Percentiles rank a stretch among this genome's conserved stretches.
Conservation (phyloP, 306 rosid species). For the Myrica gale region DNA sequence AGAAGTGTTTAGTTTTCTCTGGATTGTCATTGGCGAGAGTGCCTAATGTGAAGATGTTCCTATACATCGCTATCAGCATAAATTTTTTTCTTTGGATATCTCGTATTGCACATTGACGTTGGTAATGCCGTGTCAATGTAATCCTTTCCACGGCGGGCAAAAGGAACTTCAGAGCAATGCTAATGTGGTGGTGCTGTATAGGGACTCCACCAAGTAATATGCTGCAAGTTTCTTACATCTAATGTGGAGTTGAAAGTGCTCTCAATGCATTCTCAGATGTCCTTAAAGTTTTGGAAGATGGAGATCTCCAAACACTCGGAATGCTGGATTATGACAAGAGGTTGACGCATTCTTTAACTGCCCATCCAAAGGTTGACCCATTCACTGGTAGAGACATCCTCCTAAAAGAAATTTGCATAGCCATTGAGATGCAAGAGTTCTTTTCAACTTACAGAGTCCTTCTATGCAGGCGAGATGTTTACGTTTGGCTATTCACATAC, state of each 20-base stretch:
- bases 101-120: neutral
- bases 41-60: conserved; percentile 1
- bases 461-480: conserved; percentile 91
- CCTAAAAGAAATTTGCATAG: conserved; percentile 18
- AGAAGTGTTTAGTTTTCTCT: conserved; percentile 13
- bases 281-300: conserved; percentile 90
- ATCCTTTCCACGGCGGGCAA: conserved; percentile 19
- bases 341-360: conserved; percentile 83
- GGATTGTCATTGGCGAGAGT: conserved; percentile 8
- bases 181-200: neutral
- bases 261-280: conserved; percentile 54
- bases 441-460: conserved; percentile 22
- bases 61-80: neutral
- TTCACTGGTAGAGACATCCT: conserved; percentile 61
- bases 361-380: conserved; percentile 98
- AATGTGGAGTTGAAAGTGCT: conserved; percentile 25
- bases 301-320: conserved; percentile 92
- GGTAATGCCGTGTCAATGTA: neutral
- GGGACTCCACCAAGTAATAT: neutral
- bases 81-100: neutral
- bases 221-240: conserved; percentile 24
- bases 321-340: conserved; percentile 92
- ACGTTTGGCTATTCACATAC: conserved; percentile 83
- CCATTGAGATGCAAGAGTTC: conserved; percentile 18
- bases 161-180: conserved; percentile 3